Conservation (phyloP, 2,329 filamentous ascomycete species). For the Camillea tinctor region DNA sequence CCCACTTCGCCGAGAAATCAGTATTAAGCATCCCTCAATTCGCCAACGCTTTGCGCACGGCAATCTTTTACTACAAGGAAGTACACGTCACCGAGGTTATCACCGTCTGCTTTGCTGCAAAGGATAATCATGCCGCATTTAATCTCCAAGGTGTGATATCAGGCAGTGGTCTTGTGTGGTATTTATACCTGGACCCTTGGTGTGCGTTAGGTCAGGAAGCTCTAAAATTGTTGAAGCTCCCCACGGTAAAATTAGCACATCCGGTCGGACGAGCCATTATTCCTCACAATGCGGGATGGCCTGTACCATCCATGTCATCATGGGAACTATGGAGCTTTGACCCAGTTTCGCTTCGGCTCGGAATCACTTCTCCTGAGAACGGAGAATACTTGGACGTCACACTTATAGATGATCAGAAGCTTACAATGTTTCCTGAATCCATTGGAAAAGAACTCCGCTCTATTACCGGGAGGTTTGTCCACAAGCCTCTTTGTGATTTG, state of each 20-base stretch:
- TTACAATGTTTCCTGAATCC: constrained; percentile 3
- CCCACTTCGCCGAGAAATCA: background rate
- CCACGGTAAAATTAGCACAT: constrained; percentile 6
- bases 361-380: background rate
- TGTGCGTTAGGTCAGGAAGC: background rate
- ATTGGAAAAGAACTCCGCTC: constrained; percentile 2
- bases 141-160: constrained; percentile 17
- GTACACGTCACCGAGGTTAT: constrained; percentile 21
- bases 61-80: constrained; percentile 19
- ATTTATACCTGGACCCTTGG: constrained; percentile 20
- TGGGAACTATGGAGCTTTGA: constrained; percentile 20
- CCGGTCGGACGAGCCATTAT: constrained; percentile 19
- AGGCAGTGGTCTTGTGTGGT: constrained; percentile 18
- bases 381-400: background rate
- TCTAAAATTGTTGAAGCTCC: background rate
- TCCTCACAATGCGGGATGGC: background rate
- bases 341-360: background rate
- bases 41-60: background rate
- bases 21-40: constrained; percentile 6
- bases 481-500: constrained; percentile 29
- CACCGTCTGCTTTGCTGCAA: constrained; percentile 17
- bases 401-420: background rate
- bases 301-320: constrained; percentile 3
- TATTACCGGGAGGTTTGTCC: constrained; percentile 17
- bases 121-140: constrained; percentile 9